Evolutionary conservation across 768 basidiomycete species (phyloP), one percentile per base, ranked within the genome.

Genomic region (Trametes meyenii): DNA sequence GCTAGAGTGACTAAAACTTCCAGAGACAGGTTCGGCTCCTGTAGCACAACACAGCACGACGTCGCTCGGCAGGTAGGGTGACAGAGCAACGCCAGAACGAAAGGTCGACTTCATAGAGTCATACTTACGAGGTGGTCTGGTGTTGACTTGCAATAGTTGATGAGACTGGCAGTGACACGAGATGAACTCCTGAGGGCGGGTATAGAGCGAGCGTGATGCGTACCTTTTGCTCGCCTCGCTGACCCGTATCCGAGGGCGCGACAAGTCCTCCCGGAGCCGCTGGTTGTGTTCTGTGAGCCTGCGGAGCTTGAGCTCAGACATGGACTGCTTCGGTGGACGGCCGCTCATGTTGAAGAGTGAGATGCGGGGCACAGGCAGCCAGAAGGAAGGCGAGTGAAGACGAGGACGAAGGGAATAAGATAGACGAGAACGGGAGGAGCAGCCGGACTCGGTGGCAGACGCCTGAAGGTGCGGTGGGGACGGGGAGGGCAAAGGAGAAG

Each of bases 241-340:
- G 38, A 91, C 85, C 46, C 84, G 80, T 65, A 89, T 82, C 61
- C 90, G 76, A 13, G 89, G 89, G 58, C 90, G 76, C 16, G 84
- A 83, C 38, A 92, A 76, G 69, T 92, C 90, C 69, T 92, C 90
- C 62, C 83, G 76, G 55, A 92, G 74, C 23, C 90, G 77, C 65
- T 84, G 81, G 70, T 91, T 92, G 72, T 92, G 90, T 72, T 92
- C 90, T 36, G 84, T 78, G 57, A 92, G 77, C 58, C 90, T 80
- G n/a, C 90, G 81, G 58, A 90, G 85, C 78, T 89, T 90, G 74
- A 92, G 81, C 77, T 92, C 90, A 50, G 87, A 86, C 87, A 89
- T 89, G 67, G 87, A 86, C 70, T 87, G 86, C 83, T 71, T 87
- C 81, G 67, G 68, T 16, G 63, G 64, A 38, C 72, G 72, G 62